phyloP scores from a whole-genome alignment of 371 early-diverging fungal genomes.

The Lichtheimia ornata region DNA sequence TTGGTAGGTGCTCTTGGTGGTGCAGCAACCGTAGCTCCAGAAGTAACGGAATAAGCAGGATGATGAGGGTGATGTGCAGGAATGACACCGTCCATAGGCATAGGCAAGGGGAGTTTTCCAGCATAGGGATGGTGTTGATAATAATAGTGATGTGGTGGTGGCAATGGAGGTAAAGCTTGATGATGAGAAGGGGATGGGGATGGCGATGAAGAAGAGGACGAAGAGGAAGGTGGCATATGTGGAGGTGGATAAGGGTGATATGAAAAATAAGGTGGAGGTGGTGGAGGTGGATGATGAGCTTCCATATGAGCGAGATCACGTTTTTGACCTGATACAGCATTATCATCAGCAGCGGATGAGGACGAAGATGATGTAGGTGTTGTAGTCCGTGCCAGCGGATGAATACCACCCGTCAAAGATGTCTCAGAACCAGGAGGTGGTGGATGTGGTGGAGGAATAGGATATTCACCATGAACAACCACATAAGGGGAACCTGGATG shows the following conservation, averaged over 20 bases:
- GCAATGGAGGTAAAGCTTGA: neutral
- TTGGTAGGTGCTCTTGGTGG: constrained; percentile 3
- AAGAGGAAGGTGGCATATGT: neutral
- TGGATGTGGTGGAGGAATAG: no score
- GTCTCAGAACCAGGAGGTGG: no score
- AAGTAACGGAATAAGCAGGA: constrained; percentile 1
- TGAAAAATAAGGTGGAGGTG: constrained; percentile 8
- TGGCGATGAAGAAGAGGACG: constrained; percentile 3
- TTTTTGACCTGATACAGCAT: neutral
- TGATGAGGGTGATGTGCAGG: constrained; percentile 6
- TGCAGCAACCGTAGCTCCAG: constrained; percentile 7
- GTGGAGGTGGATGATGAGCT: neutral
- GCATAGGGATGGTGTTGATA: constrained; percentile 11
- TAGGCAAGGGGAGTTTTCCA: constrained; percentile 5
- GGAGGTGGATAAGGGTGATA: constrained; percentile 5
- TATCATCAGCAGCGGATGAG: constrained; percentile 12
- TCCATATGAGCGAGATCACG: neutral
- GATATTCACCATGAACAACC: no score
- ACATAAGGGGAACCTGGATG: constrained; percentile 1
- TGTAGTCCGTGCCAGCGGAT: constrained; percentile 3
- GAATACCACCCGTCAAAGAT: neutral
- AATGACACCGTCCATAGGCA: constrained; percentile 7
- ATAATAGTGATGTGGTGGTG: constrained; percentile 15
- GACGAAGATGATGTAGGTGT: neutral
- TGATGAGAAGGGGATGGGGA: constrained; percentile 5